Base-by-base conservation (phyloP, 805 yeast species). In the Ogataea allantospora region DNA sequence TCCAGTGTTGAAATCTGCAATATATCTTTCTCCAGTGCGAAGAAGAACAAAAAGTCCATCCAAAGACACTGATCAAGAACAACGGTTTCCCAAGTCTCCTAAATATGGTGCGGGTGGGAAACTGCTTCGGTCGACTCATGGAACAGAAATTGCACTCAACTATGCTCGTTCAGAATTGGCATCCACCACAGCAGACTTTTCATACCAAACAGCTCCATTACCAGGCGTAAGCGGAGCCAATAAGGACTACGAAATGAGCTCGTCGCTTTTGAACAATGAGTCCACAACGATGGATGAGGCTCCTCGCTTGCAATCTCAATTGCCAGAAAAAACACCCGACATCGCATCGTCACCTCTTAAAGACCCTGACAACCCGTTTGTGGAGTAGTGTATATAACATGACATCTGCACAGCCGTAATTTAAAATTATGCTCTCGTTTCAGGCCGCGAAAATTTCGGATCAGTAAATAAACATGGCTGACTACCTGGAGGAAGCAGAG, bases 61-160 rank as follows among this genome's bases (percentile, higher is more conserved):
- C n/a, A 36, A 27, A 16, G 38, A 48, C 9, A 51, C 49, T 12
- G 51, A 50, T 15, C 47, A 50, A n/a, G 51, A 50, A 13, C 47
- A 50, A n/a, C 39, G 76, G 38, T 72, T 73, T 43, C 78, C 78
- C 2, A 57, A 62, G 30, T 71, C 77, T 0, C 75, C 77, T 2
- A 65, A 65, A 27, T 70, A 67, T 41, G 68, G 69, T 0, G 68
- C 64, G 0, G 66, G 66, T 12, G 70, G 69, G 0, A 49, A 47
- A 13, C 43, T 65, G 9, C 40, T 65, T 9, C 48, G 65, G 7
- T 57, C 63, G 0, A 38, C 39, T 11, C 41, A 43, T 27, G 62
- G 64, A 1, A 46, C 53, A 20, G 51, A 49, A 23, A 30, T 49
- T 6, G 60, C 59, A 2, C 46, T 57, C 24, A 47, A 56, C 26